Percentiles rank a stretch among this genome's conserved stretches.
Conservation (phyloP, 2,329 filamentous ascomycete species). For the Talaromyces sp. region DNA sequence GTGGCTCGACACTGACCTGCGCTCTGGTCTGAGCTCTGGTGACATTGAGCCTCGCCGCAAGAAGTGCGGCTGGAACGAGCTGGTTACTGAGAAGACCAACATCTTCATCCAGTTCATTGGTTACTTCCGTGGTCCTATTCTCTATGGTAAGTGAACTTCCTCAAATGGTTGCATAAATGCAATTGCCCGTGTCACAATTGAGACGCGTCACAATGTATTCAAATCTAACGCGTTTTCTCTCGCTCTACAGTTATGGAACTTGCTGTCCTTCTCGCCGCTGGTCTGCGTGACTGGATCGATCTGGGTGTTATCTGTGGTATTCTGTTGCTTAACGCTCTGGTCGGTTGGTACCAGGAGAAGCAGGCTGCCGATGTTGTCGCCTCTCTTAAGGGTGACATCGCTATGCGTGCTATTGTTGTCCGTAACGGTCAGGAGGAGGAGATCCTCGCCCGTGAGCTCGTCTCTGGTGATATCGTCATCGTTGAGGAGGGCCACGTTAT, state of each 20-base stretch:
- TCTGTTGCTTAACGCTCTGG: slow-evolving; percentile 71
- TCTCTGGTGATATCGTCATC: slow-evolving; percentile 74
- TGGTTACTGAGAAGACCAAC: slow-evolving; percentile 74
- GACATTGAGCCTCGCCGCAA: slow-evolving; percentile 68
- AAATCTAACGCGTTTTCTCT: slow-evolving; percentile 10
- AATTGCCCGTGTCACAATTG: no score
- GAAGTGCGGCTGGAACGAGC: slow-evolving; percentile 70
- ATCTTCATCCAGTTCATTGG: slow-evolving; percentile 73
- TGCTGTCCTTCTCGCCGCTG: slow-evolving; percentile 71
- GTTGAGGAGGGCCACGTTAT: slow-evolving; percentile 73
- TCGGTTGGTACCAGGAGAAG: slow-evolving; percentile 82
- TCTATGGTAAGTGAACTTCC: slow-evolving; percentile 65
- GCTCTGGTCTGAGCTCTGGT: slow-evolving; percentile 59
- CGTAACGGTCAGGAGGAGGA: slow-evolving; percentile 69
- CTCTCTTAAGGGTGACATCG: slow-evolving; percentile 75
- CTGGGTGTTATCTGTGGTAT: slow-evolving; percentile 78
- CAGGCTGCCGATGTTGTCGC: slow-evolving; percentile 77
- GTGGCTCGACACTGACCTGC: slow-evolving; percentile 70
- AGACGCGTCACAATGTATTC: background rate
- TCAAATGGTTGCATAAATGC: background rate
- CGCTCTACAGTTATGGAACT: slow-evolving; percentile 66
- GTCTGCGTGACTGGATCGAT: slow-evolving; percentile 76
- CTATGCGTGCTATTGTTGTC: slow-evolving; percentile 70
- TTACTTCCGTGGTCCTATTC: slow-evolving; percentile 76
- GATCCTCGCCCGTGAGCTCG: slow-evolving; percentile 71